Percentiles rank a stretch among this genome's conserved stretches.
Evolutionary conservation across 1,284 basidiomycete species (phyloP).

Genomic region (Singerocomus inundabilis): DNA sequence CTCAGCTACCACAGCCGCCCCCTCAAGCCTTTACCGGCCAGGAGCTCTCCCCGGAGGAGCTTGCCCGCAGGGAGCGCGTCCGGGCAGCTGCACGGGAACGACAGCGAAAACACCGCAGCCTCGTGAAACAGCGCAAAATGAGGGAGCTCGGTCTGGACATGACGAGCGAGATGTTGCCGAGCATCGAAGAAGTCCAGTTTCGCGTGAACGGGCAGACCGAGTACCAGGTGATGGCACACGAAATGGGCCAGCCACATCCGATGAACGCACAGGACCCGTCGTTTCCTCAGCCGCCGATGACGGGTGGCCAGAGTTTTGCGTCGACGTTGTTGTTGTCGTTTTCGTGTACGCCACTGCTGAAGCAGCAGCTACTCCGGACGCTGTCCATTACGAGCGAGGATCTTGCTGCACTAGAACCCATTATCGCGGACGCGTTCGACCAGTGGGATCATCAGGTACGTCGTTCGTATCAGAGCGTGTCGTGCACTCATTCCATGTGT

Average conservation of each 20-base stretch:
- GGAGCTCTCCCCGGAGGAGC: slow-evolving; percentile 59
- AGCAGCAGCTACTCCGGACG: slow-evolving; percentile 68
- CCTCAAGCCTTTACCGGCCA: slow-evolving; percentile 35
- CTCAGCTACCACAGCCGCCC: slow-evolving; percentile 29
- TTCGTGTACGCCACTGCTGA: slow-evolving; percentile 67
- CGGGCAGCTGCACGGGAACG: slow-evolving; percentile 71
- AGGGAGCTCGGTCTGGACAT: slow-evolving; percentile 73
- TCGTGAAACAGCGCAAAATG: slow-evolving; percentile 75
- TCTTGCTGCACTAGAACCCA: slow-evolving; percentile 69
- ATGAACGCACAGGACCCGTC: slow-evolving; percentile 42
- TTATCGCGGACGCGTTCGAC: slow-evolving; percentile 79
- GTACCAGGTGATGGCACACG: slow-evolving; percentile 56
- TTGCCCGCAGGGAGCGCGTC: slow-evolving; percentile 61
- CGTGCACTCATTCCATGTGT: slow-evolving; percentile 3
- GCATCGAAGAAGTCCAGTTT: slow-evolving; percentile 62
- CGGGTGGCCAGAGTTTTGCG: slow-evolving; percentile 68
- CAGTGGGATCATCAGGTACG: slow-evolving; percentile 76
- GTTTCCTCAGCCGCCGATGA: slow-evolving; percentile 41
- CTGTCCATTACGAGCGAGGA: slow-evolving; percentile 74
- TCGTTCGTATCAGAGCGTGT: neutral
- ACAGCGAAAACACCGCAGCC: slow-evolving; percentile 72
- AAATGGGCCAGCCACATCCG: slow-evolving; percentile 40
- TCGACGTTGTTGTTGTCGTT: slow-evolving; percentile 69
- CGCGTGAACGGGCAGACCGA: slow-evolving; percentile 55
- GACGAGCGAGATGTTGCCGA: slow-evolving; percentile 61